A percentile compares a stretch with the other conserved stretches of the same genome.
Conservation (phyloP, 192 early-diverging fungal genomes). For the Cetraspora pellucida region DNA sequence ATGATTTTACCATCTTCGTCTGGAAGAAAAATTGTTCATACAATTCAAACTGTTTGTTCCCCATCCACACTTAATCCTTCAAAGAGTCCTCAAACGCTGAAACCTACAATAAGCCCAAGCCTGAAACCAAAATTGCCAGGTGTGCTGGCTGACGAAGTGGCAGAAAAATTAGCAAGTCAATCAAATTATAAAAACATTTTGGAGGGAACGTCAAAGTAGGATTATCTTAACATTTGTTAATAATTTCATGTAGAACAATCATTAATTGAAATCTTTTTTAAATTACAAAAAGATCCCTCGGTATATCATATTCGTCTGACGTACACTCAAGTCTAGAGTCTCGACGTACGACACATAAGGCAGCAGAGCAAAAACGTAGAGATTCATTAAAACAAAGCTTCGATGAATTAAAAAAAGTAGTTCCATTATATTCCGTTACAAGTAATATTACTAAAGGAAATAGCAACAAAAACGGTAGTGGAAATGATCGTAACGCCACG, state of each 20-base stretch:
- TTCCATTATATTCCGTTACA: conserved; percentile 49
- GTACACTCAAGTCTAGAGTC: conserved; percentile 78
- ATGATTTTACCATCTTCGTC: no score
- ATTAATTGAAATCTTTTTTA: background rate
- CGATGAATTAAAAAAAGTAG: conserved; percentile 68
- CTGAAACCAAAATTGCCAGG: conserved; percentile 47
- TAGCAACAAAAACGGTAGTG: background rate
- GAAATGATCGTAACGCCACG: background rate
- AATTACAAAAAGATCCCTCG: conserved; percentile 55
- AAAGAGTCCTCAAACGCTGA: conserved; percentile 36
- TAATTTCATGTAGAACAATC: background rate
- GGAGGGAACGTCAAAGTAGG: conserved; percentile 81
- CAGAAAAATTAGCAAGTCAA: conserved; percentile 53
- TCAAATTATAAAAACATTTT: conserved; percentile 87
- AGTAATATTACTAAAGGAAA: background rate
- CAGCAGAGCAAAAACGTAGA: conserved; percentile 94
- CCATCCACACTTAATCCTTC: no score
- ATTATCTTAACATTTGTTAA: background rate
- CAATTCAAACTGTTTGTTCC: no score
- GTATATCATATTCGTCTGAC: conserved; percentile 75
- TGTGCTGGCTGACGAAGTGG: conserved; percentile 41
- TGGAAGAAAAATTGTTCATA: no score
- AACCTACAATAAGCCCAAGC: conserved; percentile 48
- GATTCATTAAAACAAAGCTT: conserved; percentile 93
- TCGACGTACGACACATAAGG: conserved; percentile 87